Percentiles rank a stretch among this genome's conserved stretches.
phyloP scores from a whole-genome alignment of 1,139 yeast species.

The Arxiozyma heterogenica region DNA sequence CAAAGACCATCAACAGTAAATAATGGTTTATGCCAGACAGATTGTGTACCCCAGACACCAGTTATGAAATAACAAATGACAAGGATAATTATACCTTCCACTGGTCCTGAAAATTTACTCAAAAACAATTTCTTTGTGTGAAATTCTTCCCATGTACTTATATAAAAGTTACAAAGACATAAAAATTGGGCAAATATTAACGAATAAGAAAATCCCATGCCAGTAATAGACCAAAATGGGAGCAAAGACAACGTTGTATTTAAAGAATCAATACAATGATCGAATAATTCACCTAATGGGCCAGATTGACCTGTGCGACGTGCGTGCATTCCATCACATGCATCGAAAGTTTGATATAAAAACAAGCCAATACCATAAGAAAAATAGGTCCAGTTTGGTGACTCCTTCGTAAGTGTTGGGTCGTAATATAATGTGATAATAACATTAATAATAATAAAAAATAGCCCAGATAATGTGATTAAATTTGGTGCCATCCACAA shows the following conservation, averaged over 20 bases:
- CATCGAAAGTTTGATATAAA: slow-evolving; percentile 91
- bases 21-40: slow-evolving; percentile 43
- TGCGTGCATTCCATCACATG: slow-evolving; percentile 94
- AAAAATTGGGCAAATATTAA: slow-evolving; percentile 65
- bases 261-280: slow-evolving; percentile 86
- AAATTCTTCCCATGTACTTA: slow-evolving; percentile 83
- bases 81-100: slow-evolving; percentile 78
- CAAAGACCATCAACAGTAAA: slow-evolving; percentile 8
- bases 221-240: slow-evolving; percentile 63
- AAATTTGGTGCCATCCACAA: slow-evolving; percentile 81
- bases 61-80: slow-evolving; percentile 47
- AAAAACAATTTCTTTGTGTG: slow-evolving; percentile 78
- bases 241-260: slow-evolving; percentile 76
- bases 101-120: slow-evolving; percentile 84
- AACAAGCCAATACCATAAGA: slow-evolving; percentile 78
- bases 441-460: slow-evolving; percentile 59
- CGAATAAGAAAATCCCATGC: slow-evolving; percentile 60
- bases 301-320: slow-evolving; percentile 87
- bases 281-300: slow-evolving; percentile 89
- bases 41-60: slow-evolving; percentile 59
- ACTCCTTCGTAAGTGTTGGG: slow-evolving; percentile 49
- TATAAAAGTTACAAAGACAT: slow-evolving; percentile 62
- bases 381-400: slow-evolving; percentile 78
- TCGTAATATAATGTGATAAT: slow-evolving; percentile 61
- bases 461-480: slow-evolving; percentile 70